Conservation (phyloP, 2,329 filamentous ascomycete genomes). For the Zymoseptoria passerinii region DNA sequence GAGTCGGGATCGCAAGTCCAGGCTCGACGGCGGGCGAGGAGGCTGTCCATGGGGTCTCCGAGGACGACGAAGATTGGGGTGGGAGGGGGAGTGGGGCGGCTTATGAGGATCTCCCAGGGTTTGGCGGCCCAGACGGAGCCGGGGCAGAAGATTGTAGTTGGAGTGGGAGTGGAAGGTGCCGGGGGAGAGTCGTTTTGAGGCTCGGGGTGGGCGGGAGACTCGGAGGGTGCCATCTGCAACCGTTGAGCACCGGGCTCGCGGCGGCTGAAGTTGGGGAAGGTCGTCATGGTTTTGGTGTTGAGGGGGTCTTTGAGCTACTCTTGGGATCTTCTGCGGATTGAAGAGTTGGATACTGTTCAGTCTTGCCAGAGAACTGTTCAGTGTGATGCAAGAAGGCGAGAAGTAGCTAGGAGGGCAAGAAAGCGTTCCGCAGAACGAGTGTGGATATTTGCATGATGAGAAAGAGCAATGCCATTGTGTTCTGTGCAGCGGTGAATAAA, state of each 20-base stretch:
- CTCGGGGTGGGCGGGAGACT: background rate
- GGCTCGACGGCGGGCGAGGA: background rate
- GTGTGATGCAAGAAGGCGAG: background rate
- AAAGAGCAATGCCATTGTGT: background rate
- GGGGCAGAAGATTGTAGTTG: background rate
- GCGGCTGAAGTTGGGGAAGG: background rate
- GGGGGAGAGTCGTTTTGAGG: background rate
- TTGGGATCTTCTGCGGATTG: background rate
- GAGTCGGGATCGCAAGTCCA: background rate
- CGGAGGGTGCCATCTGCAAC: background rate
- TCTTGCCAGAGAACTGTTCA: background rate
- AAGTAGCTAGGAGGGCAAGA: background rate
- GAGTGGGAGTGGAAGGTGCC: background rate
- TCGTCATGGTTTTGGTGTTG: background rate
- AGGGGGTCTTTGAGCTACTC: background rate
- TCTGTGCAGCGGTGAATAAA: background rate
- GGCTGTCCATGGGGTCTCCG: background rate
- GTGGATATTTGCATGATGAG: background rate
- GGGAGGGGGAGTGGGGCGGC: background rate
- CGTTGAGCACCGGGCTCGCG: background rate
- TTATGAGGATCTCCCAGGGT: background rate
- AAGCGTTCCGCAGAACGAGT: background rate
- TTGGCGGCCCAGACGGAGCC: background rate
- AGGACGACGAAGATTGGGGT: background rate
- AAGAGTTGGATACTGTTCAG: background rate